Base-by-base conservation (phyloP, 2,329 filamentous ascomycete species). In the Beauveria sp. region DNA sequence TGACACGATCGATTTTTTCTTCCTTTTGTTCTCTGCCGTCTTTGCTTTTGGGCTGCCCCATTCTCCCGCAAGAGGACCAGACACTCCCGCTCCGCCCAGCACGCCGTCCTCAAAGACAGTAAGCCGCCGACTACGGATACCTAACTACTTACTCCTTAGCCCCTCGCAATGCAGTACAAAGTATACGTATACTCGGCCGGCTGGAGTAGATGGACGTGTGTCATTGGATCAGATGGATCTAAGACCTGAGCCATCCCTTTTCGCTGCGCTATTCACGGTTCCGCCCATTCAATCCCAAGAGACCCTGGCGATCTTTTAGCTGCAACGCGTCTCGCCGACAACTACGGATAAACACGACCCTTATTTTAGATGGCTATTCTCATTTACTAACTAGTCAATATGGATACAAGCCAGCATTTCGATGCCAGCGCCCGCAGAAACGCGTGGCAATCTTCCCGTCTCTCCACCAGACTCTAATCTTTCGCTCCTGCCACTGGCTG, bases 1-100 rank as follows among this genome's bases (percentile, higher is more conserved):
- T 51, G 46, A 52, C 49, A 38, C 47, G 49, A 60, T 60, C 57
- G 57, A 46, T 42, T 16, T 60, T 46, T 60, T 53, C 34, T 56
- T 46, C 43, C 40, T 52, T 42, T 60, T 52, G 26, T 53, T 43
- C 22, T 45, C 52, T 60, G 1, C 22, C 24, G 10, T 43, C 34
- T 43, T 43, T 45, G 34, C 47, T 52, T 59, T 18, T 52, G 28
- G 14, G 10, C 43, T 24, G 34, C 34, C 34, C 34, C 34, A 14
- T 38, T 38, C 14, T 38, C 34, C 34, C 14, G 34, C 34, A 38
- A 34, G 34, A 47, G 20, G n/a, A 49, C 2, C 20, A 34, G 20
- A 54, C 10, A 14, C 28, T 46, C 40, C 54, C 14, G 34, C 14
- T 38, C 34, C 34, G 34, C 34, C 12, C 34, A 38, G 5, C 34